Evolutionary conservation across 2,329 filamentous ascomycete species (phyloP).

Genomic region (Penicillium glabrum): DNA sequence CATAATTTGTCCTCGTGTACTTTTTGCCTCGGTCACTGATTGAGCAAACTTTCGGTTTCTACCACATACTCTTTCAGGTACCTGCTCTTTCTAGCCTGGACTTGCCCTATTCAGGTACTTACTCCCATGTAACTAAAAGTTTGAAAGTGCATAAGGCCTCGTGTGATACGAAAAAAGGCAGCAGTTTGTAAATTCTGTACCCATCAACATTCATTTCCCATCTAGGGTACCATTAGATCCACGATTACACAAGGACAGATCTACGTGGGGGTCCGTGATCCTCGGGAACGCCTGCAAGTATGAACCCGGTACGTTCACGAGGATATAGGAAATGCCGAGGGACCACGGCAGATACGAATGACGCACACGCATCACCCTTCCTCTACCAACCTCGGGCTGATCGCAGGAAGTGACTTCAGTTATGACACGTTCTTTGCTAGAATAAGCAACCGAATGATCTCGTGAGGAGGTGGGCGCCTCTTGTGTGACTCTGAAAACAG

Average conservation of each 20-base stretch:
- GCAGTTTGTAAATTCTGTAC: background rate
- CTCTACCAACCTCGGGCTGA: background rate
- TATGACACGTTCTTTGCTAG: background rate
- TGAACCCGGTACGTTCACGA: background rate
- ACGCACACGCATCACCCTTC: background rate
- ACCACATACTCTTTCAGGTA: no score
- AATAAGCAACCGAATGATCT: conserved; percentile 2
- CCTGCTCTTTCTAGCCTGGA: no score
- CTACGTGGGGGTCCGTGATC: background rate
- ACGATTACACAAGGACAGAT: background rate
- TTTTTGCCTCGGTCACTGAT: no score
- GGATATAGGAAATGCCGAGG: conserved; percentile 12
- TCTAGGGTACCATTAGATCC: background rate
- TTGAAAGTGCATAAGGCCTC: background rate
- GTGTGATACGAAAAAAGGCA: background rate
- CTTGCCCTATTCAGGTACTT: no score
- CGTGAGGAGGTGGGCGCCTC: background rate
- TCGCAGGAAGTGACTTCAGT: background rate
- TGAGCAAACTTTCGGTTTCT: no score
- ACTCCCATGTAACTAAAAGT: background rate
- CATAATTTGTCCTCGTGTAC: no score
- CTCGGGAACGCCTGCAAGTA: background rate
- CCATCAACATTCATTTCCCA: no score
- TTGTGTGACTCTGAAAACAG: conserved; percentile 11
- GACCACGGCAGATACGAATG: conserved; percentile 4